Percentiles rank a stretch among this genome's conserved stretches.
Conservation (phyloP, 331 rosid species). For the Phaseolus coccineus region DNA sequence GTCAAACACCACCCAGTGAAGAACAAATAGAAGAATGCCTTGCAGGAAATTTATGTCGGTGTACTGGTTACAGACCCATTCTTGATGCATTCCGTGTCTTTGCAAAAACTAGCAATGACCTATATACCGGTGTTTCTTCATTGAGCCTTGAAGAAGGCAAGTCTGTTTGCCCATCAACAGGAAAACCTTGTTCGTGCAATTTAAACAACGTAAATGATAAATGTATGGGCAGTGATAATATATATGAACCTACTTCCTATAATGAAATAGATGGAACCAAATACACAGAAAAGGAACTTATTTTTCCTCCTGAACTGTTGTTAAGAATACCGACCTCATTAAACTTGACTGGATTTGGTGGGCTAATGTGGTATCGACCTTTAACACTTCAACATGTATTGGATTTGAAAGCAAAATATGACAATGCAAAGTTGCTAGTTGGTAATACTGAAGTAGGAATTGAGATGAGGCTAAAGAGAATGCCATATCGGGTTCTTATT, state of each 20-base stretch:
- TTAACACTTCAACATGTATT: conserved; percentile 69
- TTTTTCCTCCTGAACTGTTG: conserved; percentile 88
- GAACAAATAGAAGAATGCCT: conserved; percentile 93
- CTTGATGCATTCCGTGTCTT: conserved; percentile 90
- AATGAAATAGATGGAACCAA: conserved; percentile 84
- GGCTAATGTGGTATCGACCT: conserved; percentile 89
- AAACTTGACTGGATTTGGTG: conserved; percentile 76
- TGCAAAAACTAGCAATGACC: conserved; percentile 73
- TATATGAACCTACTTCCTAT: conserved; percentile 60
- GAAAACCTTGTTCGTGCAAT: conserved; percentile 86
- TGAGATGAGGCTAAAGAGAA: conserved; percentile 84
- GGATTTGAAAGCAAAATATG: conserved; percentile 74
- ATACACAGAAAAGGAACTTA: conserved; percentile 83
- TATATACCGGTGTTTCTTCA: conserved; percentile 63
- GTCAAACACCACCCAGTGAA: conserved; percentile 76
- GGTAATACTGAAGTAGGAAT: conserved; percentile 98
- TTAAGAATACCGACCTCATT: conserved; percentile 61
- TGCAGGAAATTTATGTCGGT: conserved; percentile 93
- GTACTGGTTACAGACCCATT: conserved; percentile 98
- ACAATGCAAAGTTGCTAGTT: conserved; percentile 82
- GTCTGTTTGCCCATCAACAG: conserved; percentile 90
- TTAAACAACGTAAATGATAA: conserved; percentile 49
- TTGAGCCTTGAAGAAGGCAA: conserved; percentile 57
- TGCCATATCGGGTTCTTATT: conserved; percentile 71
- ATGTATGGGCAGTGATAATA: conserved; percentile 48